These are phyloP conservation scores for Backusella morwellensis DNA, from an alignment of 192 early-diverging fungal species.

Conservation along the genomic window DNA sequence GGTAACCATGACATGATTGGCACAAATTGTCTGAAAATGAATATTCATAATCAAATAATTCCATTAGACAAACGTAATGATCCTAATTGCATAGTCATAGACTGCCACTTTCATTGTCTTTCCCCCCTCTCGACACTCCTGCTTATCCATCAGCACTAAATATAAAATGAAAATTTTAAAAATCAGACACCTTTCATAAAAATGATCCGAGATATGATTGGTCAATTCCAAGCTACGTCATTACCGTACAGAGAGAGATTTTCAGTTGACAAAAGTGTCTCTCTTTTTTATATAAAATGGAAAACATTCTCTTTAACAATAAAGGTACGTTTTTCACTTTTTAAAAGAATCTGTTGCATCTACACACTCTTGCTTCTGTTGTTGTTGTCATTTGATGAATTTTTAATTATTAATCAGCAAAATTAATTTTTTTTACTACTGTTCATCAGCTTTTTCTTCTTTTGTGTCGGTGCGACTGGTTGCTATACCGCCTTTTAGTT, in stretches of 20 bases:
- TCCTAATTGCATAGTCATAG: too few relatives aligned
- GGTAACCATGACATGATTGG: background rate
- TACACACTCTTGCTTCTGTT: background rate
- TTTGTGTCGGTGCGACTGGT: background rate
- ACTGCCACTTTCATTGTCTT: background rate
- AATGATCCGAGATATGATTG: background rate
- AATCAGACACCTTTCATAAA: background rate
- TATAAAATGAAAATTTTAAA: background rate
- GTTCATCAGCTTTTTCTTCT: background rate
- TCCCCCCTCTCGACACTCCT: background rate
- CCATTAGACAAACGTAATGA: background rate
- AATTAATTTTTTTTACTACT: background rate
- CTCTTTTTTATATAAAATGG: constrained; percentile 3
- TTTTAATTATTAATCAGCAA: background rate
- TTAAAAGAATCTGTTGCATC: background rate
- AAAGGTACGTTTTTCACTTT: background rate
- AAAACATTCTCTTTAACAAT: constrained; percentile 7
- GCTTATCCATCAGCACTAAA: too few relatives aligned
- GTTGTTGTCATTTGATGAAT: background rate
- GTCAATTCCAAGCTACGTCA: constrained; percentile 1
- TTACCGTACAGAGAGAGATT: constrained; percentile 1
- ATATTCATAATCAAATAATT: background rate
- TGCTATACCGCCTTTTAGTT: background rate
- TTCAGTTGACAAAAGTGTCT: constrained; percentile 3
- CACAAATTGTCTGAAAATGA: background rate